Base-by-base conservation (phyloP, 495 filamentous ascomycete species). In the Aspergillus bridgeri region DNA sequence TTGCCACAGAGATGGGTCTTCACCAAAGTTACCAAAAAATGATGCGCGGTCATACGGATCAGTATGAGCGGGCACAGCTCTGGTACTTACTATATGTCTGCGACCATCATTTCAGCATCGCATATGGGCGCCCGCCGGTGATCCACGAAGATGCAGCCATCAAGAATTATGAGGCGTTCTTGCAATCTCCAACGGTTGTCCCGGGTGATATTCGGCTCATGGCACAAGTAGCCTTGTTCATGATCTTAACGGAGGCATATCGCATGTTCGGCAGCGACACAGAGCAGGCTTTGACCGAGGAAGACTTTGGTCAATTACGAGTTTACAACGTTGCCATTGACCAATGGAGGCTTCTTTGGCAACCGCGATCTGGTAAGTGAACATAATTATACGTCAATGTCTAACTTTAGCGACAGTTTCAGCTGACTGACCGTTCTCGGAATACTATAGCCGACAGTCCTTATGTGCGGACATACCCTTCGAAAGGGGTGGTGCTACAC, bases 401-500 rank as follows among this genome's bases (percentile, higher is more conserved):
- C 20, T 9, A 4, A 20, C 25, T 19, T 19, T 49, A 13, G 49
- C 33, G 25, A 15, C 24, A 19, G 6, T 46, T 19, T 46, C 17
- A 8, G 9, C 22, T 51, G n/a, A 51, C 44, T 22, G 58, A 18
- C 23, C 50, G 42, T 59, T 48, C 52, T 52, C 25, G 44, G 60
- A 23, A 29, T 8, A 45, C 38, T 61, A 43, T 48, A 81, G 77
- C 66, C 51, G 77, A 76, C 45, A 83, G 79, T 54, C 66, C 77
- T 3, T 80, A 79, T 54, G 78, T 85, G 44, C 79, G 78, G 17
- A 79, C 78, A 1, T 84, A 83, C 61, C 82, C 83, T 17, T 79
- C 77, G 4, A 84, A 85, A 63, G 83, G 82, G 5, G 80, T 85
- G 15, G 72, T 79, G 8, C 67, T 86, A n/a, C 81, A 86, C 60